phyloP scores from a whole-genome alignment of 164 flowering plant genomes.

The Piper longum region DNA sequence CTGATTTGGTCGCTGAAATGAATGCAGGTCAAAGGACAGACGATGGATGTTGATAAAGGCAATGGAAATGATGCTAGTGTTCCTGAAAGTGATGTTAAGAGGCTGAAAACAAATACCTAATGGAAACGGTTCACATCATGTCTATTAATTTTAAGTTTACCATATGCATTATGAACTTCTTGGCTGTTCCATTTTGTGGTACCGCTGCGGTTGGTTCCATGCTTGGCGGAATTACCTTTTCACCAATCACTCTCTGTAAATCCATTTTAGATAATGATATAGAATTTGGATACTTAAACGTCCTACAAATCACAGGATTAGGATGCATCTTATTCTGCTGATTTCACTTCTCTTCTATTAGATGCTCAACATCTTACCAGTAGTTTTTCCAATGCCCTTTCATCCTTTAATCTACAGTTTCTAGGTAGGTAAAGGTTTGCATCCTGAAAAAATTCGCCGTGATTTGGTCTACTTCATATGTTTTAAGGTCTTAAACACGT shows the following conservation, averaged over 20 bases:
- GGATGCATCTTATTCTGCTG: no score
- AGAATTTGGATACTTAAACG: neutral
- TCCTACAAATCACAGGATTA: no score
- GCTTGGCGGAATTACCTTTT: neutral
- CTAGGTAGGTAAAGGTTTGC: no score
- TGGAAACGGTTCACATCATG: neutral
- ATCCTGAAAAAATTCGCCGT: no score
- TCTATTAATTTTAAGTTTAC: neutral
- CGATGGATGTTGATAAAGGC: slow-evolving; percentile 16
- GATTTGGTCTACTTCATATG: no score
- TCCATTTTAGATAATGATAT: neutral
- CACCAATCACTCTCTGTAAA: neutral
- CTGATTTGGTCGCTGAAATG: neutral
- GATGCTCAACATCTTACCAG: no score
- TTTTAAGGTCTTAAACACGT: no score
- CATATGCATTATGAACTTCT: neutral
- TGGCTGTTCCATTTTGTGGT: neutral
- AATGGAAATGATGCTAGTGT: slow-evolving; percentile 48
- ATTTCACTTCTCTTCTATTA: no score
- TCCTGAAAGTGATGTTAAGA: slow-evolving; percentile 60
- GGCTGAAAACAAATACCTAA: slow-evolving; percentile 21
- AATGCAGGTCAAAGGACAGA: slow-evolving; percentile 28
- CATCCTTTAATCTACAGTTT: no score
- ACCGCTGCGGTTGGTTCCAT: no score
- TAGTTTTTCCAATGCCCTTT: no score